Conservation (phyloP, 768 basidiomycete species). For the Phaeotremella skinneri region DNA sequence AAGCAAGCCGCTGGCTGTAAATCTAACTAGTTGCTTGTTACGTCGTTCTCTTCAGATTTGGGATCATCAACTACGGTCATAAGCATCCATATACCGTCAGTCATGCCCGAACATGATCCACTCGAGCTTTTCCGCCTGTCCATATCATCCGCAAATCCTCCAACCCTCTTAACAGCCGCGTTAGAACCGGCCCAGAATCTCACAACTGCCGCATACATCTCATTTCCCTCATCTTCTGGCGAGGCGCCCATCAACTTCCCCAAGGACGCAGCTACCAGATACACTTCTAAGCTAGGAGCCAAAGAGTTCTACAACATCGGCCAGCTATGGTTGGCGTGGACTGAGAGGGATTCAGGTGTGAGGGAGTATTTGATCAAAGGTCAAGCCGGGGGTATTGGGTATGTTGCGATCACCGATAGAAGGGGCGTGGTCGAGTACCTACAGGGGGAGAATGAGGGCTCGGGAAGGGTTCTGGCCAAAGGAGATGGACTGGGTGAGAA, state of each 20-base stretch:
- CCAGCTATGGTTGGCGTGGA: constrained; percentile 81
- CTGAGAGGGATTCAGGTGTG: constrained; percentile 66
- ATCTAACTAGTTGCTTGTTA: not conserved
- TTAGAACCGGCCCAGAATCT: constrained; percentile 52
- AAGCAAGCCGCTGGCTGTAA: too few species aligned
- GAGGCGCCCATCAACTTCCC: constrained; percentile 55
- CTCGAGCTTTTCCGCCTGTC: constrained; percentile 47
- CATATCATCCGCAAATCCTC: constrained; percentile 27
- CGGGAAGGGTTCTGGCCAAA: constrained; percentile 57
- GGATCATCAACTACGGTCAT: not conserved
- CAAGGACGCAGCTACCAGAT: constrained; percentile 74
- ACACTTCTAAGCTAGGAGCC: constrained; percentile 57
- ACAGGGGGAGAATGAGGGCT: constrained; percentile 59
- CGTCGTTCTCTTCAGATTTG: not conserved
- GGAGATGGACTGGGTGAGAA: constrained; percentile 49
- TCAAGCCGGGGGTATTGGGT: constrained; percentile 67
- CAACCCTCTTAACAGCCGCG: constrained; percentile 45
- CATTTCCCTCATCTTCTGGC: constrained; percentile 55
- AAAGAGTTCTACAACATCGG: constrained; percentile 71
- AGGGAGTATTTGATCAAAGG: constrained; percentile 88
- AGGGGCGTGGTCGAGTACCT: constrained; percentile 84
- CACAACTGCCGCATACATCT: constrained; percentile 64
- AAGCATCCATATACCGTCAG: not conserved
- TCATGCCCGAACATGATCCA: constrained; percentile 34
- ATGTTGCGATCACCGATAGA: constrained; percentile 84